Evolutionary conservation across 148 eudicot species (phyloP), one percentile per base, ranked within the genome.

Genomic region (Amaranthus palmeri): DNA sequence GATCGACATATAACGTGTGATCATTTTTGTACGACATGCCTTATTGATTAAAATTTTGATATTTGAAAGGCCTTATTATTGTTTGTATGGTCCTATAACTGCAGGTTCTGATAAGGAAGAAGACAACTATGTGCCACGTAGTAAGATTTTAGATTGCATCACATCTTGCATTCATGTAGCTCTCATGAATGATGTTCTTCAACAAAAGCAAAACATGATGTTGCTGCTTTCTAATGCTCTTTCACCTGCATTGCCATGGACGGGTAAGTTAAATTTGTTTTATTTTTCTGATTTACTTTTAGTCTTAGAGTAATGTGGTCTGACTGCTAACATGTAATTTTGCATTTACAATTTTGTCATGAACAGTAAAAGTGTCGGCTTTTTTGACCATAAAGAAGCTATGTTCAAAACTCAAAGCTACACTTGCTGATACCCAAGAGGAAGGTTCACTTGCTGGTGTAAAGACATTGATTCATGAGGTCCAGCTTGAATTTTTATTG

Each of bases 281-380:
- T 69, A n/a, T 49, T 56, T 25, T 55, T 61, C 45, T 46, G 57
- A 15, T 41, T 41, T 64, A 18, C 1, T 25, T 25, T 25, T 4
- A 56, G 44, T 41, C 18, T 18, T 25, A 44, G 15, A 47, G 65
- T n/a, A 47, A 42, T 68, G 9, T 66, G 6, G 36, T 25, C 36
- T 2, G 36, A 25, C 36, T 25, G 36, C 36, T 25, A 25, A 25
- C 36, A 0, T 25, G 36, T 25, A 25, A 25, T 25, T 40, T 69
- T 60, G 36, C 71, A 25, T 25, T 78, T 42, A 74, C 44, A 13
- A 18, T 61, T 15, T 61, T 46, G 41, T 77, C 63, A 49, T 86
- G 71, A 54, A 76, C 97, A 93, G 98, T 87, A 61, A 91, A 93
- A 85, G 75, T 89, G 80, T 80, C 98, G 1, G 91, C 80, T 15